These are phyloP conservation scores for Viola odorata DNA, from an alignment of 345 rosid species.

Conservation along the genomic window DNA sequence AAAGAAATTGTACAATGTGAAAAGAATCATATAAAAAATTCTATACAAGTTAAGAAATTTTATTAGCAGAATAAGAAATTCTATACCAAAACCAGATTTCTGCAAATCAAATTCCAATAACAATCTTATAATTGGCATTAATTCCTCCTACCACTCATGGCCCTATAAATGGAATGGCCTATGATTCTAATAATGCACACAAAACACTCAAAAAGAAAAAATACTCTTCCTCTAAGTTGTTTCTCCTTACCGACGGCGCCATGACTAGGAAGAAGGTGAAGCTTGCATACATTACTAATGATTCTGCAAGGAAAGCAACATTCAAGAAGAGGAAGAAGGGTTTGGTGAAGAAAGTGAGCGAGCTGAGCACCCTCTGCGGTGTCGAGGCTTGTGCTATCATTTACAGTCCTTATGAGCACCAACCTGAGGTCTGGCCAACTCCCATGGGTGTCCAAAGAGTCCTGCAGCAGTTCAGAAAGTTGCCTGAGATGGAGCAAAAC, in stretches of 20 bases:
- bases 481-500: slow-evolving; percentile 41
- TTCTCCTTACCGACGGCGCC: neutral
- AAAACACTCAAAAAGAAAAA: too few relatives aligned
- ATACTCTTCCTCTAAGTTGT: neutral
- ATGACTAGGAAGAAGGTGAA: slow-evolving; percentile 65
- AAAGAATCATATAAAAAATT: too few relatives aligned
- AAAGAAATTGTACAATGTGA: too few relatives aligned
- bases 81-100: neutral
- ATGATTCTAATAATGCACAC: neutral
- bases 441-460: slow-evolving; percentile 25
- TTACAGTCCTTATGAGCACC: slow-evolving; percentile 29
- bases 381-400: slow-evolving; percentile 43
- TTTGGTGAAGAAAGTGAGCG: slow-evolving; percentile 53
- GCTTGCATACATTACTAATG: slow-evolving; percentile 40
- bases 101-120: neutral
- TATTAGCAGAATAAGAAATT: too few relatives aligned
- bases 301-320: slow-evolving; percentile 47
- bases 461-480: slow-evolving; percentile 24
- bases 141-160: neutral
- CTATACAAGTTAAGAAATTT: too few relatives aligned
- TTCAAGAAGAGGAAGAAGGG: slow-evolving; percentile 63
- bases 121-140: neutral
- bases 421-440: slow-evolving; percentile 52
- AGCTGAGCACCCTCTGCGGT: slow-evolving; percentile 55
- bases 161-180: neutral